Base-by-base conservation (phyloP, 768 basidiomycete species). In the Kwoniella sp. region DNA sequence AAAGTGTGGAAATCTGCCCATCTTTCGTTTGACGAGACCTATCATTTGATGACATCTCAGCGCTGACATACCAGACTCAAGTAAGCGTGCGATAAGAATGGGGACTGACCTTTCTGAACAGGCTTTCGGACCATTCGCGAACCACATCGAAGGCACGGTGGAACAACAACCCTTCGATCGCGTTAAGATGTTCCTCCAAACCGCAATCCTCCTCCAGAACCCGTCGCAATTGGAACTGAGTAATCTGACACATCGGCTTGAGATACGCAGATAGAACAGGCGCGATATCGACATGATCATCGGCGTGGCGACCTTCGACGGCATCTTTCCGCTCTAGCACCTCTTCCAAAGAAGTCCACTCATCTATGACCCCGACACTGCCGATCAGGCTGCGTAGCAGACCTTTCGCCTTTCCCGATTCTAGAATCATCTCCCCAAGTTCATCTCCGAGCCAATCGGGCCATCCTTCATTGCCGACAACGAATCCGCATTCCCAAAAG, bases 191-290 rank as follows among this genome's bases (percentile, higher is more conserved):
- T 48, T 70, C 67, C 24, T 64, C 24, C 51, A 78, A 25, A 1
- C 74, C 72, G 48, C 74, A 78, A 21, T 76, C 77, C 17, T 72
- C 72, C 12, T 71, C 71, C 10, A 78, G 49, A 6, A 67, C 65
- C 27, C 60, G 27, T 1, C 74, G 63, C 2, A 76, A 58, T 15
- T 68, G 65, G 63, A 67, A 69, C 22, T 61, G 60, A 8, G 64
- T 52, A 10, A 72, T 55, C 29, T 58, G 65, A 36, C 68, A 74
- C 17, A 58, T 61, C 29, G 75, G 70, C 22, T 15, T 50, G 8
- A 74, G 26, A 27, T 60, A 56, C 1, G 17, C 47, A 8, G 48
- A 17, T 26, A 73, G 46, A 0, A 25, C 27, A 1, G 57, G 44
- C 15, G 50, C 26, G 21, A 72, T 62, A 54, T 56, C 36, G 10